Conservation (phyloP, 2,329 filamentous ascomycete genomes). For the Hypoxylon sp. region DNA sequence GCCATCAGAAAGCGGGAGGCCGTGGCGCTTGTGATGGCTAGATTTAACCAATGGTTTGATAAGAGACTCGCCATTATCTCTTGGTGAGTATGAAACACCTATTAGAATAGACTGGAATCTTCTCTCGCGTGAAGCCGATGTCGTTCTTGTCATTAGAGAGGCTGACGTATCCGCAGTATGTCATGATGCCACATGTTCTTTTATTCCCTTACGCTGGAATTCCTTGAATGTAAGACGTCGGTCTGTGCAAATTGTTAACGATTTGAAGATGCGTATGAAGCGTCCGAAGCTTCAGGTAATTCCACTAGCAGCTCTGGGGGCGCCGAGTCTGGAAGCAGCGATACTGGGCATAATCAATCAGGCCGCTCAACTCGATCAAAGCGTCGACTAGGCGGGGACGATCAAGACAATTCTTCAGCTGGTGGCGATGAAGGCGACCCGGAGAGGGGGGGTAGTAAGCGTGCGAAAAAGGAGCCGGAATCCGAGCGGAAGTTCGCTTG, state of each 20-base stretch:
- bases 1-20: conserved; percentile 49
- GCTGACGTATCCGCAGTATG: conserved; percentile 36
- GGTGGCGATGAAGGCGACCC: conserved; percentile 52
- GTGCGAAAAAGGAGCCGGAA: conserved; percentile 55
- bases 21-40: conserved; percentile 50
- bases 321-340: conserved; percentile 10
- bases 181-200: conserved; percentile 4
- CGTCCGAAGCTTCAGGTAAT: conserved; percentile 47
- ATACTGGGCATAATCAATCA: conserved; percentile 37
- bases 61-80: conserved; percentile 52
- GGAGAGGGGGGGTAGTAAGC: conserved; percentile 57
- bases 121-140: not conserved
- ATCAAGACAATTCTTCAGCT: conserved; percentile 49
- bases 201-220: not conserved
- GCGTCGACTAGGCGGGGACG: conserved; percentile 51
- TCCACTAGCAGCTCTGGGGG: conserved; percentile 20
- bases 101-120: not conserved
- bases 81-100: conserved; percentile 35
- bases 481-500: conserved; percentile 54
- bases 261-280: conserved; percentile 47
- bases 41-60: conserved; percentile 52
- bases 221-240: not conserved
- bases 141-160: not conserved
- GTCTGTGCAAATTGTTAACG: conserved; percentile 16
- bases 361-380: conserved; percentile 47